Base-by-base conservation (phyloP, 495 filamentous ascomycete genomes). In the Talaromyces liani region DNA sequence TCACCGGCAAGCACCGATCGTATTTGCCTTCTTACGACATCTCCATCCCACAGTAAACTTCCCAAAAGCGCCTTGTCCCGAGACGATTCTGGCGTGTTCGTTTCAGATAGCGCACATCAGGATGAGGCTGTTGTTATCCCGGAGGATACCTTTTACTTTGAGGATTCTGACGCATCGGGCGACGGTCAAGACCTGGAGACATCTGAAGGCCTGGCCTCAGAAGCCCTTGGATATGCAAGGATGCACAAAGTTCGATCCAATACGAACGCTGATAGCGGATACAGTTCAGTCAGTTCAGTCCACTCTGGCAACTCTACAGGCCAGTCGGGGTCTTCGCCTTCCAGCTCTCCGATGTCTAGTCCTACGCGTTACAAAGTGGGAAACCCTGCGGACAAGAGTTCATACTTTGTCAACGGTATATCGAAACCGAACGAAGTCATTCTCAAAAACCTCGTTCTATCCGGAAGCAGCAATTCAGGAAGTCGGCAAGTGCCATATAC, bases 1-100 rank as follows among this genome's bases (percentile, higher is more conserved):
- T 82, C 79, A 16, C 79, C 80, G 2, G 77, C 72, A 47, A 69
- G 75, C n/a, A 76, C 74, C 47, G 72, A 78, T 24, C 74, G 72
- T 9, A 67, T 20, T 24, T 47, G 60, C 6, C 33, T 27, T 47
- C 18, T 41, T 18, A 33, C 60, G n/a, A 54, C n/a, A 34, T 62
- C 60, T 33, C 36, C 36, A 16, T 25, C 39, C 6, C 39, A 31
- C 16, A 24, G 16, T 6, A 58, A 16, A 58, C 31, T 56, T n/a
- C 27, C 27, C 27, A 56, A 25, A 10, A 25, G 12, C 16, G 8
- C 10, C 12, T 16, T 29, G 53, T 24, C 27, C 25, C 53, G 25
- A 56, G 53, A 4, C 14, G 27, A 29, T 5, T 12, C 27, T 2
- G 24, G 29, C 10, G 27, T 36, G 29, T 33, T 20, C 18, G 22